Percentiles rank a stretch among this genome's conserved stretches.
Evolutionary conservation across 2,329 filamentous ascomycete genomes (phyloP).

Genomic region (Plenodomus lindquistii): DNA sequence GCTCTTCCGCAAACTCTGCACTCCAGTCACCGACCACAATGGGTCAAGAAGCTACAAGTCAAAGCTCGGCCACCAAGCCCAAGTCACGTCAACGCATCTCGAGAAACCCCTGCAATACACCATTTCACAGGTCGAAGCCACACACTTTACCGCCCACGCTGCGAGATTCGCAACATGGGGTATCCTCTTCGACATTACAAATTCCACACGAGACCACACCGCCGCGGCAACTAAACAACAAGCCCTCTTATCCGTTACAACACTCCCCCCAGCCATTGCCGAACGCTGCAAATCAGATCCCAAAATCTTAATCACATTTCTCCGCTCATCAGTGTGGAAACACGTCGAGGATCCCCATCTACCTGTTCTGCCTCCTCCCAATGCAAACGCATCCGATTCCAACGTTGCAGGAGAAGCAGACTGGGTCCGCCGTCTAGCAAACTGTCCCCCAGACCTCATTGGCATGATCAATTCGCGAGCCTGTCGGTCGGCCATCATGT

Average conservation of each 20-base stretch:
- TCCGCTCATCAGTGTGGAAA: slow-evolving; percentile 76
- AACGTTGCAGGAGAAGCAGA: background rate
- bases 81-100: slow-evolving; percentile 41
- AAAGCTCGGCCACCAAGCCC: slow-evolving; percentile 35
- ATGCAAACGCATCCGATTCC: background rate
- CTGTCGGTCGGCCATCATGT: slow-evolving; percentile 83
- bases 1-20: slow-evolving; percentile 65
- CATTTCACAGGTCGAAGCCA: slow-evolving; percentile 63
- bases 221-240: slow-evolving; percentile 7
- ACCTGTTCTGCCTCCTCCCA: background rate
- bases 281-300: slow-evolving; percentile 78
- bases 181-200: slow-evolving; percentile 67
- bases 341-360: slow-evolving; percentile 37
- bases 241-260: slow-evolving; percentile 53
- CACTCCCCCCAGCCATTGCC: slow-evolving; percentile 71
- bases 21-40: slow-evolving; percentile 18
- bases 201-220: slow-evolving; percentile 1
- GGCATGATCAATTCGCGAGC: slow-evolving; percentile 77
- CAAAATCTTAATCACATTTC: slow-evolving; percentile 69
- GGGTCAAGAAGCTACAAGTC: slow-evolving; percentile 26
- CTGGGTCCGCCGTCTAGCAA: slow-evolving; percentile 67
- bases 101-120: slow-evolving; percentile 66
- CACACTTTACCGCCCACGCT: slow-evolving; percentile 59
- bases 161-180: slow-evolving; percentile 74
- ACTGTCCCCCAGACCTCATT: slow-evolving; percentile 74